A percentile compares a stretch with the other conserved stretches of the same genome.
Evolutionary conservation across 495 filamentous ascomycete genomes (phyloP).

Genomic region (Lophiotrema nucula): DNA sequence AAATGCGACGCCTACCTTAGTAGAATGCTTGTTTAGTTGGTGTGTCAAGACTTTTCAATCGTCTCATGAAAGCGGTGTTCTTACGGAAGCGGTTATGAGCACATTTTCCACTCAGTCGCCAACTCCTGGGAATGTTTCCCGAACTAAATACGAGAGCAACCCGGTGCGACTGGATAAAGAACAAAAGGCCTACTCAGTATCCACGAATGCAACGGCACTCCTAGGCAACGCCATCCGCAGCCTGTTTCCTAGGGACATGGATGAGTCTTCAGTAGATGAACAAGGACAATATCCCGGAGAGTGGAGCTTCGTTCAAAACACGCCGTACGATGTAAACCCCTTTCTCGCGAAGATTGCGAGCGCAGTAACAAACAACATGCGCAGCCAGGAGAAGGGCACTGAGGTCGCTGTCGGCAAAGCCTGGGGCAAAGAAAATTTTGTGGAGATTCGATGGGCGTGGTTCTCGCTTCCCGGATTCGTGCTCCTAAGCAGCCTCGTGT

Average conservation of each 20-base stretch:
- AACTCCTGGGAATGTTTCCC: too few species aligned
- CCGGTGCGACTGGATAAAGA: too few species aligned
- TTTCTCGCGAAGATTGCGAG: conserved; percentile 1
- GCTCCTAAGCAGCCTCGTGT: conserved; percentile 4
- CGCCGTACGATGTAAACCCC: conserved; percentile 16
- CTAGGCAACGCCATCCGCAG: background rate
- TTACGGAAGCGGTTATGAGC: conserved; percentile 3
- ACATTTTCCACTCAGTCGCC: background rate
- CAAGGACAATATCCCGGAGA: background rate
- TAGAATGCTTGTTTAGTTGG: conserved; percentile 24
- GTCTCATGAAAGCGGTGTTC: background rate
- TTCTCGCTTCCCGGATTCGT: conserved; percentile 11
- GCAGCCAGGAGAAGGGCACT: conserved; percentile 1
- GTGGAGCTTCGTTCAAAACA: conserved; percentile 1
- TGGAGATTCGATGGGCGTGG: conserved; percentile 20
- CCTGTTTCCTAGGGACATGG: background rate
- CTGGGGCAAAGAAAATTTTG: conserved; percentile 10
- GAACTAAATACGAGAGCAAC: too few species aligned
- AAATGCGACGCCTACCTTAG: conserved; percentile 12
- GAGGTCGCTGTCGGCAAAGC: background rate
- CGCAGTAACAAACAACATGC: conserved; percentile 6
- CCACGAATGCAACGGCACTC: background rate
- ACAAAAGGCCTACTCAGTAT: too few species aligned
- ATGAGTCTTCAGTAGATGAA: background rate
- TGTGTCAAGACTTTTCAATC: conserved; percentile 9